Evolutionary conservation across 148 eudicot species (phyloP).

Genomic region (Heliamphora exappendiculata): DNA sequence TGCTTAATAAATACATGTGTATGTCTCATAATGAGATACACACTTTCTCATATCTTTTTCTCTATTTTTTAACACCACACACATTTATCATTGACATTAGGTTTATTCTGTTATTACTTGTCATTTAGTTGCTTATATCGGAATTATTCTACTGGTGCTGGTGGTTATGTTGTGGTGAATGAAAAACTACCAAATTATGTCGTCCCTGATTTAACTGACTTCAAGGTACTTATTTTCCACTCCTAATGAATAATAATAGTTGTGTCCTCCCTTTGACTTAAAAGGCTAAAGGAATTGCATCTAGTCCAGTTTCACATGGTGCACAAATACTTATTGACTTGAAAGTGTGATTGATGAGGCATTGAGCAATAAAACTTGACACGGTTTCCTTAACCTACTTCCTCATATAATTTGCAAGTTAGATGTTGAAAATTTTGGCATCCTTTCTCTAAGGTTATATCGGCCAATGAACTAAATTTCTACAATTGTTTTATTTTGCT

Average conservation of each 20-base stretch:
- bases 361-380: background rate
- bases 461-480: too few relatives aligned
- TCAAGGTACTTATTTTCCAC: slow-evolving; percentile 17
- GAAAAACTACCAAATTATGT: slow-evolving; percentile 23
- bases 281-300: background rate
- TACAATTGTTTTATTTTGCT: background rate
- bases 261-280: background rate
- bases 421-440: background rate
- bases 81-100: too few relatives aligned
- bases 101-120: background rate
- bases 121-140: background rate
- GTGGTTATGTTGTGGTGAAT: slow-evolving; percentile 22
- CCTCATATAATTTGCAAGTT: background rate
- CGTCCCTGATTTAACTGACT: slow-evolving; percentile 21
- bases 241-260: background rate
- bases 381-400: background rate
- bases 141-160: slow-evolving; percentile 2
- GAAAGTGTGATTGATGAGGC: background rate
- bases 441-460: background rate
- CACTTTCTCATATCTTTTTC: too few relatives aligned
- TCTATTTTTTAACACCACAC: too few relatives aligned
- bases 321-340: background rate
- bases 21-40: too few relatives aligned
- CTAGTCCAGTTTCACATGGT: background rate
- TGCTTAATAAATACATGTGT: too few relatives aligned